phyloP scores from a whole-genome alignment of 768 basidiomycete genomes.

The Infundibulicybe gibba region DNA sequence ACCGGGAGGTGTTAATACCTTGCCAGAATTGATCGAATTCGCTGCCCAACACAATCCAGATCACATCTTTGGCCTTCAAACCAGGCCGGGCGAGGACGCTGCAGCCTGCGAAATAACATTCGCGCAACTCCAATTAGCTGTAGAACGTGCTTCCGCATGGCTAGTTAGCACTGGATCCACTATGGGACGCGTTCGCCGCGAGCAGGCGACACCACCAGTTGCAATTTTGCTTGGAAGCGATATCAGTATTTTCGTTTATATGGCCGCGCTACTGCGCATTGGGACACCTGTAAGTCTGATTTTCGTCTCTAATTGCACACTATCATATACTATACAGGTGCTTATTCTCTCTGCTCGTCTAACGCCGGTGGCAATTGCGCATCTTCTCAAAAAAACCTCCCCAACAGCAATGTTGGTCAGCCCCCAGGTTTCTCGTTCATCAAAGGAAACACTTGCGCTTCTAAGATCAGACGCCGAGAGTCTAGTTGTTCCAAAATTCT shows the following conservation, averaged over 20 bases:
- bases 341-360: conserved; percentile 32
- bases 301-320: not conserved
- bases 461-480: conserved; percentile 9
- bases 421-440: conserved; percentile 24
- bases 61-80: conserved; percentile 31
- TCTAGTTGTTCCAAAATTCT: conserved; percentile 13
- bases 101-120: conserved; percentile 28
- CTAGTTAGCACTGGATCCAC: conserved; percentile 23
- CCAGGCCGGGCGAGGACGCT: conserved; percentile 15
- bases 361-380: conserved; percentile 28
- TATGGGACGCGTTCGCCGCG: conserved; percentile 16
- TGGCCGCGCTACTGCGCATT: conserved; percentile 30
- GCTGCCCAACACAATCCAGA: conserved; percentile 27
- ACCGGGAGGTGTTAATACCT: conserved; percentile 21
- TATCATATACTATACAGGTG: conserved; percentile 15
- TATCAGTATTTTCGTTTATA: conserved; percentile 30
- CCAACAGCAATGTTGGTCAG: conserved; percentile 26
- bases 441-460: conserved; percentile 20
- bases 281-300: conserved; percentile 28
- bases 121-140: conserved; percentile 24
- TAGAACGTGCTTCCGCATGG: conserved; percentile 31
- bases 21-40: conserved; percentile 35
- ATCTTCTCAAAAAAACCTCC: conserved; percentile 26
- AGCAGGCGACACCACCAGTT: conserved; percentile 24
- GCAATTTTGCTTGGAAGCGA: conserved; percentile 34